A percentile compares a stretch with the other conserved stretches of the same genome.
Evolutionary conservation across 768 basidiomycete species (phyloP).

Genomic region (Suillus cothurnatus): DNA sequence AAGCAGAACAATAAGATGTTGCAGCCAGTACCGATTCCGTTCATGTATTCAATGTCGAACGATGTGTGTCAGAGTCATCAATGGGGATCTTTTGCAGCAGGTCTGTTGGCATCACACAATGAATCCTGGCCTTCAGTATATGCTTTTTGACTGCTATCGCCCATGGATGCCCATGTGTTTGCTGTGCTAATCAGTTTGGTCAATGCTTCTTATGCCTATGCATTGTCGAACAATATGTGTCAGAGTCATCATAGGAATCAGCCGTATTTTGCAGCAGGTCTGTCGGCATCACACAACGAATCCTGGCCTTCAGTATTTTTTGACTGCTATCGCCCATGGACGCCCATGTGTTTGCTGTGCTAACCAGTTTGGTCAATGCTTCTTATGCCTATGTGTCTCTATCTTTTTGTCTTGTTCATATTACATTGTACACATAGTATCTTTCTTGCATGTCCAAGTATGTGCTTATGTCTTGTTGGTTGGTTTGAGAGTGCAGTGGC

Average conservation of each 20-base stretch:
- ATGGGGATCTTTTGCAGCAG: background rate
- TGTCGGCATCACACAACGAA: too few relatives aligned
- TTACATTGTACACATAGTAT: constrained; percentile 3
- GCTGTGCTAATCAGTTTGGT: too few relatives aligned
- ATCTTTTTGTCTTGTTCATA: background rate
- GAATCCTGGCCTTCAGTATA: constrained; percentile 10
- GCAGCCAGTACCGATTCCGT: constrained; percentile 20
- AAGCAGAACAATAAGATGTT: constrained; percentile 39
- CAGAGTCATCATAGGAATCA: too few relatives aligned
- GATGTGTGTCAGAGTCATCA: constrained; percentile 7
- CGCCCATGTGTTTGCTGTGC: background rate
- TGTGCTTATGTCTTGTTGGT: constrained; percentile 6
- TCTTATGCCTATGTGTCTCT: constrained; percentile 7
- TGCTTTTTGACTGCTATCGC: too few relatives aligned
- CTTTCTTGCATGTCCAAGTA: background rate
- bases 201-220: too few relatives aligned
- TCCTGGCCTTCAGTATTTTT: too few relatives aligned
- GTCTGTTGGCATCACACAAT: background rate
- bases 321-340: background rate
- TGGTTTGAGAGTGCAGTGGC: constrained; percentile 3
- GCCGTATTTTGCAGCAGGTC: too few relatives aligned
- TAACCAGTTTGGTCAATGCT: constrained; percentile 1
- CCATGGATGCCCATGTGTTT: too few relatives aligned
- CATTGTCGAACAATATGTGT: too few relatives aligned
- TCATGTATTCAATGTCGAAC: constrained; percentile 23